Evolutionary conservation across 2,329 filamentous ascomycete genomes (phyloP).

Genomic region (Saccharata proteae): DNA sequence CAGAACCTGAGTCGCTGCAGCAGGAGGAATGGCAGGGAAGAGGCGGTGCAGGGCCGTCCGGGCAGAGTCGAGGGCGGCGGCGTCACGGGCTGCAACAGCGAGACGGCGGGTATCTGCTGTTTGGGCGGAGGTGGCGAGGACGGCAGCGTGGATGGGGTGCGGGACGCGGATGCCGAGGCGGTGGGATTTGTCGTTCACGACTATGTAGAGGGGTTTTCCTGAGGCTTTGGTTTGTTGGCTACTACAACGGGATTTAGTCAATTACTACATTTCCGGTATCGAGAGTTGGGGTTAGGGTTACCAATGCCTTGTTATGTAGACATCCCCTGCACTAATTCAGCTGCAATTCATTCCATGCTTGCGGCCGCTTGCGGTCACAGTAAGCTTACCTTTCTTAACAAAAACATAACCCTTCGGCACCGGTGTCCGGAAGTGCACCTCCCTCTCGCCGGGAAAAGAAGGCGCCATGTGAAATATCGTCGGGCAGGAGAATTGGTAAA

Average conservation of each 20-base stretch:
- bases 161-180: conserved; percentile 33
- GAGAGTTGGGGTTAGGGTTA: conserved; percentile 14
- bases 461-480: conserved; percentile 2
- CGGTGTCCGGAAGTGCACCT: background rate
- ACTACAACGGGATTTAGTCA: background rate
- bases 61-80: conserved; percentile 13
- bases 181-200: conserved; percentile 15
- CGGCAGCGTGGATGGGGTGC: conserved; percentile 23
- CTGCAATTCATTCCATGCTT: too few species aligned
- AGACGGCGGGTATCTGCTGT: conserved; percentile 29
- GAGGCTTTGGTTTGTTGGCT: conserved; percentile 1
- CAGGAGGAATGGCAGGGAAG: conserved; percentile 31
- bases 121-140: conserved; percentile 25
- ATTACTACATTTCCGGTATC: background rate
- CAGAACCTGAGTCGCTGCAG: conserved; percentile 24
- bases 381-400: conserved; percentile 30
- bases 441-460: background rate
- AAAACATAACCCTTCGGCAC: conserved; percentile 25
- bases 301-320: conserved; percentile 33
- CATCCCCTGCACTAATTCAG: too few species aligned
- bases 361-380: too few species aligned
- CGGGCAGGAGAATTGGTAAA: too few species aligned
- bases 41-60: conserved; percentile 21
- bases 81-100: conserved; percentile 24
- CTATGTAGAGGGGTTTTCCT: conserved; percentile 3